These are phyloP conservation scores for Pueraria montana DNA, from an alignment of 306 rosid species.

Conservation along the genomic window DNA sequence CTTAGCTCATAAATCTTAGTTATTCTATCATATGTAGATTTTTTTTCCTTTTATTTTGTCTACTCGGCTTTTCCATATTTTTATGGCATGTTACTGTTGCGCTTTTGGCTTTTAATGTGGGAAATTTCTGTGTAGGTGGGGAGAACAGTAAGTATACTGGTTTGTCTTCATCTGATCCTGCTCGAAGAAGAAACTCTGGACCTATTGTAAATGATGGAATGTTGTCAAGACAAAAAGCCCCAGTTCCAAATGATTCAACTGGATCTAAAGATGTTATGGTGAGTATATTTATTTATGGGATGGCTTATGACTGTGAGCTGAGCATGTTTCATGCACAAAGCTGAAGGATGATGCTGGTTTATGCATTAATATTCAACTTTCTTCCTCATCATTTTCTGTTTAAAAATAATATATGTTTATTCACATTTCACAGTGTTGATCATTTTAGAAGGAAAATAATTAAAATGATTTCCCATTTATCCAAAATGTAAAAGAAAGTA, in stretches of 20 bases:
- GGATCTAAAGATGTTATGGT: slow-evolving; percentile 77
- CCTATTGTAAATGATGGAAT: slow-evolving; percentile 70
- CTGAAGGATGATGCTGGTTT: neutral
- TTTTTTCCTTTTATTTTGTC: neutral
- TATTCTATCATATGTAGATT: neutral
- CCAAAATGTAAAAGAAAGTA: no score
- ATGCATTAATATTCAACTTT: no score
- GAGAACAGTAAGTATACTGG: slow-evolving; percentile 80
- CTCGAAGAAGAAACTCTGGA: slow-evolving; percentile 87
- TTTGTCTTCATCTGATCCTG: slow-evolving; percentile 79
- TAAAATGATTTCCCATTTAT: no score
- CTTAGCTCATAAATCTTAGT: neutral
- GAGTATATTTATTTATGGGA: slow-evolving; percentile 37
- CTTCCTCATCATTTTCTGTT: no score
- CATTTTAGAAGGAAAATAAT: no score
- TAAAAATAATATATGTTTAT: no score
- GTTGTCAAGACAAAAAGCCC: slow-evolving; percentile 72
- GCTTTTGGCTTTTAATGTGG: slow-evolving; percentile 18
- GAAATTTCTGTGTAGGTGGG: slow-evolving; percentile 65
- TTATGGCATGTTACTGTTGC: neutral
- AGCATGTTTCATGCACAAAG: slow-evolving; percentile 36
- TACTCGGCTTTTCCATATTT: neutral
- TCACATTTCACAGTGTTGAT: no score
- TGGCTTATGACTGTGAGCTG: slow-evolving; percentile 3
- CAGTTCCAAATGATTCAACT: slow-evolving; percentile 66